These are phyloP conservation scores for Sphaceloma murrayae DNA, from an alignment of 2,329 filamentous ascomycete species.

Conservation along the genomic window DNA sequence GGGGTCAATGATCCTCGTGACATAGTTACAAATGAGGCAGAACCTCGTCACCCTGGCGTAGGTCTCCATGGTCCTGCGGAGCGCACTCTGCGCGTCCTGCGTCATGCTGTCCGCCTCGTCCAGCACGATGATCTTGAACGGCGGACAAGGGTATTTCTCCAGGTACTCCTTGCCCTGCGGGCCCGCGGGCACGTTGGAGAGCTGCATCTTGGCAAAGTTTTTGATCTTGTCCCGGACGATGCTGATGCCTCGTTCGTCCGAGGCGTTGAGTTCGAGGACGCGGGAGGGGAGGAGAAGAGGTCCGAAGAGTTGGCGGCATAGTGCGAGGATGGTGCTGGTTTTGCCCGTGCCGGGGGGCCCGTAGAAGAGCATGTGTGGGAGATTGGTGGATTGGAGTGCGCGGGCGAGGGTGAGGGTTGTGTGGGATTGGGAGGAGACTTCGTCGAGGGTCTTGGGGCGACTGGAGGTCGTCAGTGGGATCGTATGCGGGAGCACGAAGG, in stretches of 20 bases:
- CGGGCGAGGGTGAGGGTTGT: conserved; percentile 86
- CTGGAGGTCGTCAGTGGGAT: conserved; percentile 40
- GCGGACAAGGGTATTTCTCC: conserved; percentile 77
- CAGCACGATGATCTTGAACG: conserved; percentile 97
- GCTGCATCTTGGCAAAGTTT: conserved; percentile 90
- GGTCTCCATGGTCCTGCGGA: conserved; percentile 95
- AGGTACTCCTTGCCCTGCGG: conserved; percentile 51
- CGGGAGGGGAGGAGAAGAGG: conserved; percentile 86
- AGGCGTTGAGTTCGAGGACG: conserved; percentile 98
- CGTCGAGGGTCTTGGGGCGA: conserved; percentile 83
- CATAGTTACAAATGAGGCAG: conserved; percentile 97
- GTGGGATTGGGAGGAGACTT: conserved; percentile 96
- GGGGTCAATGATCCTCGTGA: conserved; percentile 95
- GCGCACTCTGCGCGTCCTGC: conserved; percentile 87
- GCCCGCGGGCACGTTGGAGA: conserved; percentile 64
- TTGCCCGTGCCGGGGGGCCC: conserved; percentile 96
- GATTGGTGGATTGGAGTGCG: conserved; percentile 90
- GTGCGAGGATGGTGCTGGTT: conserved; percentile 91
- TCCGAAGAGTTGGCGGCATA: conserved; percentile 94
- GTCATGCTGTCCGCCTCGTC: conserved; percentile 99
- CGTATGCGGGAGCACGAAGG: neutral
- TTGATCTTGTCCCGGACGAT: conserved; percentile 98
- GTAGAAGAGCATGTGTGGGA: conserved; percentile 99
- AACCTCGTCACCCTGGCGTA: conserved; percentile 95
- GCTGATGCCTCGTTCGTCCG: conserved; percentile 92